Base-by-base conservation (phyloP, 2,329 filamentous ascomycete genomes). In the Rutstroemia sp. region DNA sequence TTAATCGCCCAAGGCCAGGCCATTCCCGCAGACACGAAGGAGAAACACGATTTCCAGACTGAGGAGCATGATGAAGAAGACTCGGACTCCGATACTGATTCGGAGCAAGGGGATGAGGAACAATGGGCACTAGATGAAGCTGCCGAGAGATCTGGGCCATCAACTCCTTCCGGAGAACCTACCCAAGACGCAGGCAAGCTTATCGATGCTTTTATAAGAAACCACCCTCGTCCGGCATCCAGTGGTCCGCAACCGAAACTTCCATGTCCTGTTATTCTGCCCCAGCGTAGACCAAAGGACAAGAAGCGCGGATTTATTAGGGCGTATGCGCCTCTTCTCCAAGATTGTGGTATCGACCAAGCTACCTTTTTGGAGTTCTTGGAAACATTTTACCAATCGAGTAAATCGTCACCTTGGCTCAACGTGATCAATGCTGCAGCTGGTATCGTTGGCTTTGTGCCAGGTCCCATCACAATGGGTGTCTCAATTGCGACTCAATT, bases 301-400 rank as follows among this genome's bases (percentile, higher is more conserved):
- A 75, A 75, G 52, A 64, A 67, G 0, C 71, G 79, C 12, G 79
- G 79, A 0, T 81, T 81, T 60, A 69, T 80, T 3, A 72, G 74
- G n/a, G 79, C 76, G 0, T 81, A 81, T 62, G 72, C 78, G 0
- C 79, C 79, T 0, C 65, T 75, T 0, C 70, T 82, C 0, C 70
- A 68, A n/a, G 63, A 72, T 12, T 68, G 68, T 14, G 77, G 74
- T 2, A 77, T 82, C 58, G 72, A 76, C 53, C 73, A 80, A 63
- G 66, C 69, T 3, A 72, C 72, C 0, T 81, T 79, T 60, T 61
- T 80, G 21, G 69, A 71, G 30, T 81, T 81, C 56, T 60, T 81
- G 21, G 71, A 76, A 45, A 71, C 70, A 18, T 73, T 80, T 58
- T 72, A 80, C 57, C 70, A 73, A 42, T 71, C 74, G 0, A 70